Base-by-base conservation (phyloP, 176 grass and related monocot genomes). In the Miscanthus lutarioriparius region DNA sequence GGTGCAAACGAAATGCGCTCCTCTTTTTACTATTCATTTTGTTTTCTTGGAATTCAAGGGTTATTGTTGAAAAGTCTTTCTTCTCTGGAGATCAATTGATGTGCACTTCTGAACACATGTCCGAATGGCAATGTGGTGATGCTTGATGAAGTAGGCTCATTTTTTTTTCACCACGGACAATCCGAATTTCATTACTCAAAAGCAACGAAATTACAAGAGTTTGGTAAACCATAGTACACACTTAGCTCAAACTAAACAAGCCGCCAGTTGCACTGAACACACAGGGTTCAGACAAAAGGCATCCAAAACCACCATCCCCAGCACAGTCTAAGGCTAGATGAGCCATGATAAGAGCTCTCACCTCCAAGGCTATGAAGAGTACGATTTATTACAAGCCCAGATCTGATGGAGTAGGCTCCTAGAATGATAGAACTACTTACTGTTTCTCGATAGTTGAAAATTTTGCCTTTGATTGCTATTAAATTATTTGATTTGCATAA, bases 1-100 rank as follows among this genome's bases (percentile, higher is more conserved):
- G 90, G 93, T 95, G 84, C 35, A 58, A 2, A 39, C 22, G 37
- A 69, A n/a, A 0, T 59, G 25, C 32, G 7, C 20, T 73, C 59
- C 56, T n/a, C 8, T 26, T 67, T 81, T 68, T 83, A 3, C n/a
- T 64, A 19, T 72, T 87, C 7, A 76, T 56, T 36, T 8, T 11
- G 7, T 68, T 33, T 70, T 17, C 15, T 36, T 39, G 32, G 41
- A 32, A 17, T 44, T 77, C 33, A 54, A 43, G 43, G 39, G 35
- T 14, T 38, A 35, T 14, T 10, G 8, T 17, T 59, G 19, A 23
- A 38, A 61, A 67, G 44, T 82, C 9, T 82, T 68, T 76, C 48
- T 56, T 70, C 27, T 61, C 47, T 3, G 43, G 20, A 47, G 26
- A 69, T 87, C 6, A 76, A 14, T 32, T 67, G n/a, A 13, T 48